Conservation (phyloP, 1,139 yeast species). For the Wickerhamiella infanticola region DNA sequence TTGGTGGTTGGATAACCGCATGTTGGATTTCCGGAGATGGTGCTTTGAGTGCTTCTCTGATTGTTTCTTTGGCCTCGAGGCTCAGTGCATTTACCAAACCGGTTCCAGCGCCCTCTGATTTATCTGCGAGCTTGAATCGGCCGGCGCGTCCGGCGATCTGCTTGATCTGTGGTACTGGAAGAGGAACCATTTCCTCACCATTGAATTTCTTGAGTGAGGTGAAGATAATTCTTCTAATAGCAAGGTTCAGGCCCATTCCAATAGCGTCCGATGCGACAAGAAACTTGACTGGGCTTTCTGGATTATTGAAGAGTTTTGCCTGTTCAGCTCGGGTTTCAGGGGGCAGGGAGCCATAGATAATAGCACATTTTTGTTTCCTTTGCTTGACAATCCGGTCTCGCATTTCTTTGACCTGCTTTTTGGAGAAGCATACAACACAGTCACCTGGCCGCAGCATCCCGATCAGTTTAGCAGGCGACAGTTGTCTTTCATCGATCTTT, state of each 20-base stretch:
- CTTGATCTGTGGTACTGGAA: slow-evolving; percentile 47
- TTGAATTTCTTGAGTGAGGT: slow-evolving; percentile 53
- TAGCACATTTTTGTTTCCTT: slow-evolving; percentile 61
- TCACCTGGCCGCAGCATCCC: slow-evolving; percentile 47
- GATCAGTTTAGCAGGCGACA: slow-evolving; percentile 19
- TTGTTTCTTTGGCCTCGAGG: slow-evolving; percentile 18
- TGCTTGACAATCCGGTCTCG: slow-evolving; percentile 49
- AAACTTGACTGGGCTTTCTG: slow-evolving; percentile 52
- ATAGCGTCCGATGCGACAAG: slow-evolving; percentile 93
- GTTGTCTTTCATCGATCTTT: slow-evolving; percentile 33
- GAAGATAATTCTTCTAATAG: slow-evolving; percentile 67
- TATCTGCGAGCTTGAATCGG: slow-evolving; percentile 40
- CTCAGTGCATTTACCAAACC: slow-evolving; percentile 20
- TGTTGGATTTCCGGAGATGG: slow-evolving; percentile 18
- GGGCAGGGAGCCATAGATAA: slow-evolving; percentile 89
- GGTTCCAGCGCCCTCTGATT: slow-evolving; percentile 11
- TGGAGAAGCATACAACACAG: slow-evolving; percentile 79
- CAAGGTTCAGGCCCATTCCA: slow-evolving; percentile 91
- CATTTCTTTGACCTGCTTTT: slow-evolving; percentile 46
- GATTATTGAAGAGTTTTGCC: slow-evolving; percentile 55
- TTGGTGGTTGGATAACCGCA: slow-evolving; percentile 22
- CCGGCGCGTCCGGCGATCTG: slow-evolving; percentile 98
- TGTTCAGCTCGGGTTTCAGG: slow-evolving; percentile 87
- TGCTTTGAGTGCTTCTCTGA: slow-evolving; percentile 18
- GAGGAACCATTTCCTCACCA: slow-evolving; percentile 36